Evolutionary conservation across 441 rosid genomes (phyloP).

Genomic region (Macaranga tanarius): DNA sequence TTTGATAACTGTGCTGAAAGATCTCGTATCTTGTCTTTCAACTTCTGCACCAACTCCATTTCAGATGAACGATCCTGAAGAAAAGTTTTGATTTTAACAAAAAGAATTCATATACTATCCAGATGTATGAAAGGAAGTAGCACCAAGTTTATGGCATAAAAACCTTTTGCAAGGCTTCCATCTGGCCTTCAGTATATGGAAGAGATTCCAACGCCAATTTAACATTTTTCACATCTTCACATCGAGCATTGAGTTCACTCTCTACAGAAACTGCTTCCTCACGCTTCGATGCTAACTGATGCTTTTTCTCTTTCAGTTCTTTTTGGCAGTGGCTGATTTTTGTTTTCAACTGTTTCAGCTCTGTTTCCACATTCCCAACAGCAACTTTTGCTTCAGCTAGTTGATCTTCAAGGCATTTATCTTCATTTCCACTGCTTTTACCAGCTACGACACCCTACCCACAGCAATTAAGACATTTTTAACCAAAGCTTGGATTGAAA

Average conservation of each 20-base stretch:
- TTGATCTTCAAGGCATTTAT: constrained; percentile 97
- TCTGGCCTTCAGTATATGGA: constrained; percentile 69
- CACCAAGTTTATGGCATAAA: constrained; percentile 9
- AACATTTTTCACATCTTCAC: constrained; percentile 63
- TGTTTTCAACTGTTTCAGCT: constrained; percentile 77
- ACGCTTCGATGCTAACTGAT: constrained; percentile 67
- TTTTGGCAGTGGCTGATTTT: constrained; percentile 80
- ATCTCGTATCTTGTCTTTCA: constrained; percentile 72
- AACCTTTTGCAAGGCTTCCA: constrained; percentile 92
- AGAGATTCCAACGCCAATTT: constrained; percentile 60
- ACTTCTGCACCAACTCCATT: constrained; percentile 66
- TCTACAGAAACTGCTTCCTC: constrained; percentile 80
- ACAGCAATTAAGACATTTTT: constrained; percentile 29
- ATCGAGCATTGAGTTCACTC: constrained; percentile 66
- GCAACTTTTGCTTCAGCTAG: constrained; percentile 85
- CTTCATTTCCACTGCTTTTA: constrained; percentile 90
- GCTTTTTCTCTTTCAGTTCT: constrained; percentile 78
- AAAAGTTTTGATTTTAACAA: constrained; percentile 18
- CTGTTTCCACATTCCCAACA: constrained; percentile 91
- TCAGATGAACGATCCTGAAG: constrained; percentile 72
- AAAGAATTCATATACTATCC: constrained; percentile 21
- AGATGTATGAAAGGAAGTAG: constrained; percentile 5
- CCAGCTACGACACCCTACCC: constrained; percentile 92
- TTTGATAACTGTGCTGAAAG: constrained; percentile 73
- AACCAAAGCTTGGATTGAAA: constrained; percentile 16